These are phyloP conservation scores for Daedaleopsis nitida DNA, from an alignment of 768 basidiomycete species.

Conservation along the genomic window DNA sequence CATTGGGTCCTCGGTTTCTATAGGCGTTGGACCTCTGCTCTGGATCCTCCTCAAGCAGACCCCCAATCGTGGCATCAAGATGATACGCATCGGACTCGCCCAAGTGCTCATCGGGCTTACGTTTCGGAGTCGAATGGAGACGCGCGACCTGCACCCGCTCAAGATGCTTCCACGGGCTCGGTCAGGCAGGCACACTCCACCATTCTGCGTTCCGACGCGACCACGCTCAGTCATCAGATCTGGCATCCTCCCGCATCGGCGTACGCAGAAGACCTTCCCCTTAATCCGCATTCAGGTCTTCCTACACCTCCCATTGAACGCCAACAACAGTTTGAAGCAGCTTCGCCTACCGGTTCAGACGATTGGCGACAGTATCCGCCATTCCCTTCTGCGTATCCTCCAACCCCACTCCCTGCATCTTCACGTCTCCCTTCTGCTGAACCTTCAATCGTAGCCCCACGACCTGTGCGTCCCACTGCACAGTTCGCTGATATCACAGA, in stretches of 20 bases:
- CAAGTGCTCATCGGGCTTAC: slow-evolving; percentile 11
- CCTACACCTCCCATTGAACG: slow-evolving; percentile 23
- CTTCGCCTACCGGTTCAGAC: slow-evolving; percentile 34
- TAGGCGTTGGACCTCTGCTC: slow-evolving; percentile 25
- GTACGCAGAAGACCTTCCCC: slow-evolving; percentile 37
- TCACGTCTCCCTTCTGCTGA: slow-evolving; percentile 12
- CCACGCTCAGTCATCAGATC: slow-evolving; percentile 42
- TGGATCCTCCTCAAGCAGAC: slow-evolving; percentile 13
- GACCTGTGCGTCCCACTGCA: slow-evolving; percentile 14
- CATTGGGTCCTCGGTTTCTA: slow-evolving; percentile 34
- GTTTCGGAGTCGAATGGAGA: slow-evolving; percentile 12
- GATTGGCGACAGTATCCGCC: slow-evolving; percentile 77
- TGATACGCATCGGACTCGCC: slow-evolving; percentile 9
- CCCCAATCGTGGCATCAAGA: slow-evolving; percentile 11
- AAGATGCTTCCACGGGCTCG: slow-evolving; percentile 13
- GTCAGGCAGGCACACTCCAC: slow-evolving; percentile 9
- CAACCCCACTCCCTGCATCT: slow-evolving; percentile 37
- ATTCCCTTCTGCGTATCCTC: slow-evolving; percentile 77
- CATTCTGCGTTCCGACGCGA: neutral
- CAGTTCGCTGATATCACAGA: slow-evolving; percentile 19
- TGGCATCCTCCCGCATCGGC: slow-evolving; percentile 64
- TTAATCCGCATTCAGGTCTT: slow-evolving; percentile 25
- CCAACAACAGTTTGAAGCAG: neutral
- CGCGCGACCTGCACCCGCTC: neutral
- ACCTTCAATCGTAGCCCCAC: slow-evolving; percentile 13